phyloP scores from a whole-genome alignment of 768 basidiomycete genomes.

The Boletus bicolor region DNA sequence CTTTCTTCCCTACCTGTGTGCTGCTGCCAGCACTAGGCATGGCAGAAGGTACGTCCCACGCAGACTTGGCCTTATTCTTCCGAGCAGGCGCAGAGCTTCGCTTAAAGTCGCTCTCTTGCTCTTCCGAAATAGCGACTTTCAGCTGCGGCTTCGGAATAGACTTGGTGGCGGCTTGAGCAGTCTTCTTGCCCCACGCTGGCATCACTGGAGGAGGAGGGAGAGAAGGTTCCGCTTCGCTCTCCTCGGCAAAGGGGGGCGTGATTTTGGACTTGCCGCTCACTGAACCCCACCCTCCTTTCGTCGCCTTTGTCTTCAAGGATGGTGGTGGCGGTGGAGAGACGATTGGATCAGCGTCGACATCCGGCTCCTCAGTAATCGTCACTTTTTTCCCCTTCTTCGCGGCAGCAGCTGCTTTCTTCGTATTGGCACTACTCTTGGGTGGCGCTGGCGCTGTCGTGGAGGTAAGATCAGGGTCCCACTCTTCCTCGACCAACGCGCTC shows the following conservation, averaged over 20 bases:
- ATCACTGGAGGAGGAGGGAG: not conserved
- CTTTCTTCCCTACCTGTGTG: slow-evolving; percentile 16
- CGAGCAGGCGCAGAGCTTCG: not conserved
- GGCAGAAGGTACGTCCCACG: slow-evolving; percentile 10
- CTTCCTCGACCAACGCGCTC: slow-evolving; percentile 8
- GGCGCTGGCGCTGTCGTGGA: not conserved
- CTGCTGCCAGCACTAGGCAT: not conserved
- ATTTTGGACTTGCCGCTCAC: slow-evolving; percentile 22
- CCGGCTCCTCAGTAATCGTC: slow-evolving; percentile 25
- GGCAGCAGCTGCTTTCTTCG: slow-evolving; percentile 12
- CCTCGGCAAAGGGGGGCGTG: slow-evolving; percentile 1
- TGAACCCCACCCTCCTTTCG: slow-evolving; percentile 21
- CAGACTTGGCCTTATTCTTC: slow-evolving; percentile 18
- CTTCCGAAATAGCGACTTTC: slow-evolving; percentile 18
- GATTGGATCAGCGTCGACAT: slow-evolving; percentile 26
- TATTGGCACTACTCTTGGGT: not conserved
- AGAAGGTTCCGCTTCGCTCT: slow-evolving; percentile 12
- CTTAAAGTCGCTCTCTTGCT: slow-evolving; percentile 18
- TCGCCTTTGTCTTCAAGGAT: slow-evolving; percentile 9
- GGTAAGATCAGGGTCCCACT: not conserved
- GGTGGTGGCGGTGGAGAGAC: slow-evolving; percentile 10
- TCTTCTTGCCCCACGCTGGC: slow-evolving; percentile 16
- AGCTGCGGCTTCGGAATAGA: slow-evolving; percentile 15
- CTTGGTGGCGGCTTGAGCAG: not conserved
- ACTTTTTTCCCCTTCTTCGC: slow-evolving; percentile 27